Base-by-base conservation (phyloP, 1,139 yeast genomes). In the Yamadazyma sp. region DNA sequence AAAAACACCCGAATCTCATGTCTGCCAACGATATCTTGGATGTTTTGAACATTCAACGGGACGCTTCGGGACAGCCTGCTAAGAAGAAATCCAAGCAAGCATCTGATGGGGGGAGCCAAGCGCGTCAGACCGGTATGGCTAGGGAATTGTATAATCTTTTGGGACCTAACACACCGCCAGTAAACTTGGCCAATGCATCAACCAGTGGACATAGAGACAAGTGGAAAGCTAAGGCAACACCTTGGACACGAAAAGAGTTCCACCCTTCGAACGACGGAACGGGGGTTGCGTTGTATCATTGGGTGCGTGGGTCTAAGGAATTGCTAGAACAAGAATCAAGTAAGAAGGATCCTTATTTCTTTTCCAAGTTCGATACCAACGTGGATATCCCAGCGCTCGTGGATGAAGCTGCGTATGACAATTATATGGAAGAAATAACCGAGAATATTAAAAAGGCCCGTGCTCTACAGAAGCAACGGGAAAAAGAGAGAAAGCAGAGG, bases 101-200 rank as follows among this genome's bases (percentile, higher is more conserved):
- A 17, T 53, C 45, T 33, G 53, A 61, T 29, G 68, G 69, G 4
- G 32, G 37, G 2, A 10, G 35, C 4, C 39, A 22, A 11, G 41
- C 47, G 3, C 73, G 75, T 45, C 77, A 75, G 46, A 80, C 87
- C 14, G 96, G 96, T 16, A 85, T 92, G 81, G 94, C 88, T 47
- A 75, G 98, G 49, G 98, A 92, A 59, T 69, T 92, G 39, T 91
- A 85, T 61, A 86, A 85, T 51, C 71, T 94, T 43, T 68, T 94
- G 31, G 98, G 99, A 2, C 92, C 94, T 31, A 89, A 88, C 59
- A 82, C 95, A 2, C 97, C 98, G 0, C 94, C 98, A 1, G 79
- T 89, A 2, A 71, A 70, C 34, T 56, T 81, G 11, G 65, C 77
- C n/a, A 72, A 77, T 6, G 56, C 68, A 26, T 67, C 66, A 34